Evolutionary conservation across 345 rosid genomes (phyloP).

Genomic region (Mercurialis annua): DNA sequence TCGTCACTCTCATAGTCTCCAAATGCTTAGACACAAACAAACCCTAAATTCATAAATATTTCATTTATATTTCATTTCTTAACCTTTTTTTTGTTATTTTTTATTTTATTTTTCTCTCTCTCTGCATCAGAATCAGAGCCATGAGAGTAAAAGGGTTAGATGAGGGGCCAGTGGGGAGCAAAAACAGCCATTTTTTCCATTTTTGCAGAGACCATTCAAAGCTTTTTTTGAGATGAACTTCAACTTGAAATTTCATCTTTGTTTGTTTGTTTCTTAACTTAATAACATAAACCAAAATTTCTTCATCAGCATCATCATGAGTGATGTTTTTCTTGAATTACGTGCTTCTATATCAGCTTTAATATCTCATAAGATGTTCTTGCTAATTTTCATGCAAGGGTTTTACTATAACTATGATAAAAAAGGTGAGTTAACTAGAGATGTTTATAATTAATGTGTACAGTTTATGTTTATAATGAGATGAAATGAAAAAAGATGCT

Average conservation of each 20-base stretch:
- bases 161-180: conserved; percentile 3
- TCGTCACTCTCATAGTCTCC: conserved; percentile 39
- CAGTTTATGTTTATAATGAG: no score
- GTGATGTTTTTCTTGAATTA: neutral
- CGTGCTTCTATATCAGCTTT: conserved; percentile 1
- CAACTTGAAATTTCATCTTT: neutral
- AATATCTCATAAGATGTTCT: neutral
- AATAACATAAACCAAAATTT: conserved; percentile 3
- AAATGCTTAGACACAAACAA: conserved; percentile 40
- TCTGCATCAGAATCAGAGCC: conserved; percentile 35
- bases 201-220: conserved; percentile 33
- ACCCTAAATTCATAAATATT: conserved; percentile 21
- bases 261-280: conserved; percentile 8
- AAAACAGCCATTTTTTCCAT: conserved; percentile 30
- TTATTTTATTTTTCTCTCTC: conserved; percentile 21
- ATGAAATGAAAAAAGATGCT: no score
- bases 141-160: neutral
- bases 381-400: neutral
- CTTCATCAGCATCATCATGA: neutral
- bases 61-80: no score
- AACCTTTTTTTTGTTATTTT: no score
- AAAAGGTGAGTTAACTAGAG: neutral
- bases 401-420: neutral
- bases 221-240: conserved; percentile 12
- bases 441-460: no score